Evolutionary conservation across 2,329 filamentous ascomycete genomes (phyloP).

Genomic region (Clarireedia homoeocarpa): DNA sequence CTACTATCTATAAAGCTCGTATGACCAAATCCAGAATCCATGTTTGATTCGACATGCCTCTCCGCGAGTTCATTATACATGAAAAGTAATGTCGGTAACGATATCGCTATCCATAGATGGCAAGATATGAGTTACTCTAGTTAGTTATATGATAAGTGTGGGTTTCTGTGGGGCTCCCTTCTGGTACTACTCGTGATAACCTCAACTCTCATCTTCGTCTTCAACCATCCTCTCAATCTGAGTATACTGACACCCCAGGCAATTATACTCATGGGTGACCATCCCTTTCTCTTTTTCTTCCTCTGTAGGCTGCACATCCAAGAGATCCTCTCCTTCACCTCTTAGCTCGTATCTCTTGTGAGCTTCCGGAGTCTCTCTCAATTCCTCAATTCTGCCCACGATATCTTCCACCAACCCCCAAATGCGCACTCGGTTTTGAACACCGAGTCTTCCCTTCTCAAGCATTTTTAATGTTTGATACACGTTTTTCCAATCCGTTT

Average conservation of each 20-base stretch:
- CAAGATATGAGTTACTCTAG: too few species aligned
- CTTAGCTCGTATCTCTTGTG: neutral
- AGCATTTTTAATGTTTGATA: constrained; percentile 7
- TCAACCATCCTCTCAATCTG: neutral
- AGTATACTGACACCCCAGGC: neutral
- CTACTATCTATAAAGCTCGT: too few species aligned
- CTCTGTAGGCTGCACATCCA: neutral
- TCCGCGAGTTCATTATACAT: too few species aligned
- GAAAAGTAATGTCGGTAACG: too few species aligned
- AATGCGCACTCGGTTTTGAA: constrained; percentile 7
- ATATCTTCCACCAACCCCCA: constrained; percentile 6
- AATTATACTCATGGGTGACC: neutral
- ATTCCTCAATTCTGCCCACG: constrained; percentile 5
- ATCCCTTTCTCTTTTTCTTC: neutral
- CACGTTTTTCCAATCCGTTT: constrained; percentile 7
- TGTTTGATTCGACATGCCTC: too few species aligned
- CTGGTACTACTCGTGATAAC: neutral
- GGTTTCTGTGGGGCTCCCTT: too few species aligned
- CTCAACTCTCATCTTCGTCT: neutral
- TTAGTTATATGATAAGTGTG: too few species aligned
- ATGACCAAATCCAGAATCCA: too few species aligned
- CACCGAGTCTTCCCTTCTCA: constrained; percentile 1
- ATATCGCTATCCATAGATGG: too few species aligned
- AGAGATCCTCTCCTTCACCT: neutral
- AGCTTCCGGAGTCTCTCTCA: neutral